Base-by-base conservation (phyloP, 2,329 filamentous ascomycete species). In the Colletotrichum sp. region DNA sequence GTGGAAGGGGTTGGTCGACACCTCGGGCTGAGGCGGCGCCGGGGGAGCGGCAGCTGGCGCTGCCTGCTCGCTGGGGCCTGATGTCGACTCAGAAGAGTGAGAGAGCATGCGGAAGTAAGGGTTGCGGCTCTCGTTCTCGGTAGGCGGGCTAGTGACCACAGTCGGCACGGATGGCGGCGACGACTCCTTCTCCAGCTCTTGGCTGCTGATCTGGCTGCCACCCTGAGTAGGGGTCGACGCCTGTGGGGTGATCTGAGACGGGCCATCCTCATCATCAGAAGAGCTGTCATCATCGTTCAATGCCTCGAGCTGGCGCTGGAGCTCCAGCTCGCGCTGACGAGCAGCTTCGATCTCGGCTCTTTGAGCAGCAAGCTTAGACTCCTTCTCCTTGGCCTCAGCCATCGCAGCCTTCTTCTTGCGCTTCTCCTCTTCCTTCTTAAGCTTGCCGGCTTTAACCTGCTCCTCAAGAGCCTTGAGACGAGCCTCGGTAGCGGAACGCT, bases 381-480 rank as follows among this genome's bases (percentile, higher is more conserved):
- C 96, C 83, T 97, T 96, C 80, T 98, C 95, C 84, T 95, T 96
- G 9, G 96, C 92, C 79, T 97, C 95, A 66, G 94, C 94, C 81
- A 94, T 89, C 12, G 96, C 96, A 26, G 95, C 96, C 87, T 98
- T 96, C 88, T 96, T 97, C 80, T 91, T 94, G 77, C 93, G 95
- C 88, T 98, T 98, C 86, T 98, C 97, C 84, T 99, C 97, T 79
- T 97, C 94, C 85, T 98, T 98, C 89, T 95, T 96, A 68, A 98
- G 87, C 87, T 98, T 99, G 80, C 96, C 95, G 82, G 96, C 95
- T 77, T 93, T 93, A 68, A 98, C 96, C 84, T 98, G 96, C 83
- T 98, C 96, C 84, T 99, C 96, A 10, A 99, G 91, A 18, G 95
- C 96, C 82, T 93, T 95, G 28, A 98, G 90, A 66, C 96, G 95